Evolutionary conservation across 805 yeast species (phyloP), one percentile per base, ranked within the genome.

Genomic region (Metschnikowia noctiluminum): DNA sequence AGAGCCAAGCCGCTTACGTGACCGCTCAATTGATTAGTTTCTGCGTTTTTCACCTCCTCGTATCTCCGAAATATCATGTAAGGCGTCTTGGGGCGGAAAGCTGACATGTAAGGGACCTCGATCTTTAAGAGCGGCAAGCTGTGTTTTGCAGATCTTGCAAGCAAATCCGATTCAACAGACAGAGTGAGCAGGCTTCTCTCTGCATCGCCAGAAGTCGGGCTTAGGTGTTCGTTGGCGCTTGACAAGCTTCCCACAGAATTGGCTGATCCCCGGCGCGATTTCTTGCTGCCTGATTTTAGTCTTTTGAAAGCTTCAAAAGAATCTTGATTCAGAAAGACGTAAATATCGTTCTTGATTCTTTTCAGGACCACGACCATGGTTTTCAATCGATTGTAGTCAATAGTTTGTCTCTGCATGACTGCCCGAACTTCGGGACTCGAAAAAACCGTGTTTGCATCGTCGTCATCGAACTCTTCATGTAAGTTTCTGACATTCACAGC

Each of bases 81-180:
- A 2, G 77, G 76, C 2, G 66, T 52, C 35, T 61, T 64, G 45
- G 65, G 66, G 13, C 73, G 60, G 46, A 72, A 61, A 7, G 59
- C 49, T 5, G 73, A 60, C 63, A 71, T 54, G 56, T 67, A 69
- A 4, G 77, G 76, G 0, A 62, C 62, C 28, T 54, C 54, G n/a
- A 71, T 49, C 50, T 65, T 70, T 48, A 72, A 59, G 13, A 72
- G 46, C 0, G 77, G 77, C 38, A 69, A 53, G 0, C 74, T 11
- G 8, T 11, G 15, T 27, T 12, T 27, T 7, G 41, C 14, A n/a
- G 7, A 11, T 12, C 27, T 36, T 15, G 10, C 13, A 6, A 11
- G n/a, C 39, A 16, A n/a, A 12, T 34, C 36, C n/a, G 14, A 13
- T 5, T 30, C 32, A 10, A 30, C 8, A 34, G 15, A 34, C 15